Conservation (phyloP, 1,139 yeast species). For the Geotrichum siamense region DNA sequence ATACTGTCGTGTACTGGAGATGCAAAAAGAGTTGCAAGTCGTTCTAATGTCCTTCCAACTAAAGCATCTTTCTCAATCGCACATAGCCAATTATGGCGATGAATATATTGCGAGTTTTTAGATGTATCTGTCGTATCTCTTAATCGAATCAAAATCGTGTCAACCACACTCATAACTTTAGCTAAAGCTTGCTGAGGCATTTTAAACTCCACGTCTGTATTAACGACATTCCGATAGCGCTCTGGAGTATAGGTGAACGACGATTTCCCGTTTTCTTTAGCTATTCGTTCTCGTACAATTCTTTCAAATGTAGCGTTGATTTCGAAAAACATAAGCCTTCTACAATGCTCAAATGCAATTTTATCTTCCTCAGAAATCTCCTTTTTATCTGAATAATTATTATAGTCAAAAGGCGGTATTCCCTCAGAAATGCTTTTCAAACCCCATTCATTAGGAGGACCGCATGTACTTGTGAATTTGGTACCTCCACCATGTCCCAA, state of each 20-base stretch:
- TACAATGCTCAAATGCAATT: slow-evolving; percentile 11
- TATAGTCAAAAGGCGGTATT: slow-evolving; percentile 13
- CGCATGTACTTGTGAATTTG: slow-evolving; percentile 9
- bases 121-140: neutral
- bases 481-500: slow-evolving; percentile 14
- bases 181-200: slow-evolving; percentile 21
- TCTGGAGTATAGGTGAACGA: neutral
- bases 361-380: neutral
- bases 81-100: slow-evolving; percentile 19
- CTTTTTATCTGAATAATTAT: neutral
- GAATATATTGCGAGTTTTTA: neutral
- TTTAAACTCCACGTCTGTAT: slow-evolving; percentile 18
- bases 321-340: slow-evolving; percentile 21
- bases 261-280: slow-evolving; percentile 9
- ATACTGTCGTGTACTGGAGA: slow-evolving; percentile 12
- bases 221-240: neutral
- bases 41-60: slow-evolving; percentile 19
- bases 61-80: slow-evolving; percentile 18
- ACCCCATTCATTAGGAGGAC: slow-evolving; percentile 9
- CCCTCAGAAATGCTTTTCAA: slow-evolving; percentile 9
- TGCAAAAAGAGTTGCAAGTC: slow-evolving; percentile 23
- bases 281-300: slow-evolving; percentile 20
- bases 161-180: slow-evolving; percentile 17
- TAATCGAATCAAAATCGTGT: slow-evolving; percentile 14
- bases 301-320: slow-evolving; percentile 24